phyloP scores from a whole-genome alignment of 2,329 filamentous ascomycete species.

The Celoporthe dispersa region DNA sequence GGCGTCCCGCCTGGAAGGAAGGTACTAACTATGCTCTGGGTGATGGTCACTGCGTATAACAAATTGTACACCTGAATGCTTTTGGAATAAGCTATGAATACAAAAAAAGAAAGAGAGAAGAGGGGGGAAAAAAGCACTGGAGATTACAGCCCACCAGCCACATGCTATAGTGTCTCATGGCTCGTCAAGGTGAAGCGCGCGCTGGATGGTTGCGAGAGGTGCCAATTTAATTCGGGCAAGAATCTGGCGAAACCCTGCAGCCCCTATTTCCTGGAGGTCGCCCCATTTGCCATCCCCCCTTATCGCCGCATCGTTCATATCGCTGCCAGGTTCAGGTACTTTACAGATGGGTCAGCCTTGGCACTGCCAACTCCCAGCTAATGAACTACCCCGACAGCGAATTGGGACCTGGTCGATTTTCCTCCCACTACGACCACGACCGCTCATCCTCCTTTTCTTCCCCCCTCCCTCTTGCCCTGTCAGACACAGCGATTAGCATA shows the following conservation, averaged over 20 bases:
- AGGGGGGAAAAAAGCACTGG: background rate
- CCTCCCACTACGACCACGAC: slow-evolving; percentile 5
- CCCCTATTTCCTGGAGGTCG: slow-evolving; percentile 8
- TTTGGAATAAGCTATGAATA: background rate
- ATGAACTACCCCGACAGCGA: slow-evolving; percentile 11
- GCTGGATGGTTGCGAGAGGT: background rate
- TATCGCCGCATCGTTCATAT: slow-evolving; percentile 12
- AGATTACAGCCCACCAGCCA: slow-evolving; percentile 5
- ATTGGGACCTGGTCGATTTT: slow-evolving; percentile 5
- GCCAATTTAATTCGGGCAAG: slow-evolving; percentile 7
- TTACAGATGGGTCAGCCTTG: slow-evolving; percentile 13
- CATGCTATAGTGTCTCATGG: slow-evolving; percentile 7
- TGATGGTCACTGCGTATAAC: background rate
- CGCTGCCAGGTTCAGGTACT: slow-evolving; percentile 10
- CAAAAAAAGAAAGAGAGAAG: too few relatives aligned
- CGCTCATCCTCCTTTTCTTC: slow-evolving; percentile 13
- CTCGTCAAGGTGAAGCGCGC: background rate
- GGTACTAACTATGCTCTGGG: background rate
- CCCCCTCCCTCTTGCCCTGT: slow-evolving; percentile 1
- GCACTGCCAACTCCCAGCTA: slow-evolving; percentile 10
- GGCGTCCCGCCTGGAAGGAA: background rate
- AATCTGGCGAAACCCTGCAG: slow-evolving; percentile 12
- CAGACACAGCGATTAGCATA: slow-evolving; percentile 6
- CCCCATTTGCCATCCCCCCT: slow-evolving; percentile 10
- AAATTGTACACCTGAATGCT: background rate